Evolutionary conservation across 305 asterid genomes (phyloP).

Genomic region (Fraxinus sp.): DNA sequence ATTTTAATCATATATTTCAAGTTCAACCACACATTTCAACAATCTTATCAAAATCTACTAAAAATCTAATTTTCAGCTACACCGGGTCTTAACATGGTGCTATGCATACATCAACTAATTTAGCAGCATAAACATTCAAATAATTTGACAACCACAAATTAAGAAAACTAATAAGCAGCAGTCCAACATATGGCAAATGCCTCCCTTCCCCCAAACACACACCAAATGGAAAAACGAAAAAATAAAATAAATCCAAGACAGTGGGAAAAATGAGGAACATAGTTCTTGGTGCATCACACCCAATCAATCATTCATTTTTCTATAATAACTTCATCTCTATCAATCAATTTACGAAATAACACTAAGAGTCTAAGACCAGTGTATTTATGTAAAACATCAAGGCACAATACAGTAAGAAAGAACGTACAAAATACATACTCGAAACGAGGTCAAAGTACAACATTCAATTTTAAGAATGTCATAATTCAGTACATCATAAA

Average conservation of each 20-base stretch:
- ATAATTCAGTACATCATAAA: not conserved
- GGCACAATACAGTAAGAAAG: not conserved
- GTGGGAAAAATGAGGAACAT: not conserved
- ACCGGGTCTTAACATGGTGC: not conserved
- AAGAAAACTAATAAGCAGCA: not conserved
- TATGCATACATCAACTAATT: not conserved
- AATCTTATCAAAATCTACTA: no score
- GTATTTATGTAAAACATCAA: not conserved
- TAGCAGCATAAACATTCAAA: slow-evolving; percentile 3
- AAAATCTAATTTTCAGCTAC: not conserved
- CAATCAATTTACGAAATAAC: not conserved
- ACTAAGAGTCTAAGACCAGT: not conserved
- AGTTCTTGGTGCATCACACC: not conserved
- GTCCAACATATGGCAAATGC: not conserved
- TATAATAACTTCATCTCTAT: not conserved
- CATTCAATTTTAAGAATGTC: not conserved
- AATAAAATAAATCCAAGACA: not conserved
- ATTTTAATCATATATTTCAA: not conserved
- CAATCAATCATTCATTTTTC: not conserved
- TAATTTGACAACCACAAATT: not conserved
- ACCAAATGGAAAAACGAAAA: not conserved
- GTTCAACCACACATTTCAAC: not conserved
- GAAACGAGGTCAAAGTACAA: not conserved
- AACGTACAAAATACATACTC: not conserved
- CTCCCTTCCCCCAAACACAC: not conserved